Base-by-base conservation (phyloP, 1,284 basidiomycete species). In the Veloporphyrellus conicus region DNA sequence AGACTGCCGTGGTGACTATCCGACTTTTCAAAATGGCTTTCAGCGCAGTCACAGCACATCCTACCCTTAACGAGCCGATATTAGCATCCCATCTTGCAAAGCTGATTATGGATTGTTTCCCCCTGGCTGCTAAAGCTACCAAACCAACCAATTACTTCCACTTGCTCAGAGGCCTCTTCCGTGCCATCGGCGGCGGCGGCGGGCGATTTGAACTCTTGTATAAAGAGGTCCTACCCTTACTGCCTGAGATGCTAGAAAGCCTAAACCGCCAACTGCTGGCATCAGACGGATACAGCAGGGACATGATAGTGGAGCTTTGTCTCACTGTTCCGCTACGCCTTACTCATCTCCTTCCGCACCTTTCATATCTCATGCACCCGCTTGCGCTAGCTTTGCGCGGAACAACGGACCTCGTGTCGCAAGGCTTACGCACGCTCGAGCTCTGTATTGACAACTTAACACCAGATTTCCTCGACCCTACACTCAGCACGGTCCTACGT, bases 381-480 rank as follows among this genome's bases (percentile, higher is more conserved):
- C 78, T 99, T 34, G 93, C 95, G 1, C 76, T 96, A 42, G 94
- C 96, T 10, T 74, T 99, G 39, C 85, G 89, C 52, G 93, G 93
- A 19, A 81, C 81, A 33, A 79, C 87, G 4, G 95, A 99, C 51
- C 81, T 98, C 41, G 90, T 99, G 49, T 88, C 92, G 37, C 96
- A 99, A 72, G 96, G 96, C 36, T 74, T 99, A 28, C 84, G 97
- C 6, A 99, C 96, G 0, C 80, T 99, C 50, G 97, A 99, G 69
- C 77, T 99, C n/a, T 99, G 95, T 70, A 97, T 99, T 64, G 97
- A 99, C 74, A 99, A 99, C 63, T 78, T 99, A 20, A 98, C 94
- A 0, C 93, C 94, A 16, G 96, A 99, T 66, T 99, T 99, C 75
- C 78, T 99, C 23, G 96, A 99, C 61, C 97, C 96, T 0, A 96